phyloP scores from a whole-genome alignment of 2,329 filamentous ascomycete genomes.

The Chaetomiaceae sp. region DNA sequence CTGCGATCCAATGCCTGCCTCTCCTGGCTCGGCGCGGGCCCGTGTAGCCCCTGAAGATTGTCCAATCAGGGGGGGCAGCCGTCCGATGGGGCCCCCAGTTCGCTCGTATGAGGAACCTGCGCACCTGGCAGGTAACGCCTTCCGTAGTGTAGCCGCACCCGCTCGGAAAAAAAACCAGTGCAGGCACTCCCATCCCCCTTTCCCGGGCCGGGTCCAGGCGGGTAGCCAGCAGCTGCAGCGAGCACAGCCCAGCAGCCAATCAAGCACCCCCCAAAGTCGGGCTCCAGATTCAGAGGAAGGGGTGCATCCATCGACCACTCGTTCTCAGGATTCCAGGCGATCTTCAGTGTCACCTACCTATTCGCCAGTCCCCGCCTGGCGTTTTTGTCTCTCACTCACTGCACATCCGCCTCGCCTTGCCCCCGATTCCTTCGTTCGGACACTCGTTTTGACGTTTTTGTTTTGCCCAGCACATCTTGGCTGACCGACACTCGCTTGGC shows the following conservation, averaged over 20 bases:
- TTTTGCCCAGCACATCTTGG: constrained; percentile 18
- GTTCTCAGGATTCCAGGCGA: too few species aligned
- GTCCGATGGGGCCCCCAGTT: neutral
- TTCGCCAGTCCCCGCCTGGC: constrained; percentile 11
- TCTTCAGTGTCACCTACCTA: constrained; percentile 2
- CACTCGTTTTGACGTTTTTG: constrained; percentile 26
- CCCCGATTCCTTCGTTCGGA: constrained; percentile 16
- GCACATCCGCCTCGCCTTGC: neutral
- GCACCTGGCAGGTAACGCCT: constrained; percentile 10
- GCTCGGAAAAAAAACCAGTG: constrained; percentile 17
- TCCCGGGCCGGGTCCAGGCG: constrained; percentile 2
- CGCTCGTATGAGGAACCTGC: constrained; percentile 22
- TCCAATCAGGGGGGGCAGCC: constrained; percentile 17
- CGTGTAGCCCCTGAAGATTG: neutral
- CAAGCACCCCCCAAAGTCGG: too few species aligned
- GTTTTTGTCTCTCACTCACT: constrained; percentile 13
- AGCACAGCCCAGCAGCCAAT: too few species aligned
- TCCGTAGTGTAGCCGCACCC: constrained; percentile 23
- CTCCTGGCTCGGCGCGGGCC: constrained; percentile 17
- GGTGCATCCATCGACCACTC: too few species aligned
- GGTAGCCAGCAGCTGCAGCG: constrained; percentile 6
- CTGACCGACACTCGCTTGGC: constrained; percentile 22
- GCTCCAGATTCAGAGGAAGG: too few species aligned
- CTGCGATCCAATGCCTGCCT: constrained; percentile 14
- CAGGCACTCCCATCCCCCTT: constrained; percentile 13